phyloP scores from a whole-genome alignment of 345 rosid species.

The Capsella bursapastoris region DNA sequence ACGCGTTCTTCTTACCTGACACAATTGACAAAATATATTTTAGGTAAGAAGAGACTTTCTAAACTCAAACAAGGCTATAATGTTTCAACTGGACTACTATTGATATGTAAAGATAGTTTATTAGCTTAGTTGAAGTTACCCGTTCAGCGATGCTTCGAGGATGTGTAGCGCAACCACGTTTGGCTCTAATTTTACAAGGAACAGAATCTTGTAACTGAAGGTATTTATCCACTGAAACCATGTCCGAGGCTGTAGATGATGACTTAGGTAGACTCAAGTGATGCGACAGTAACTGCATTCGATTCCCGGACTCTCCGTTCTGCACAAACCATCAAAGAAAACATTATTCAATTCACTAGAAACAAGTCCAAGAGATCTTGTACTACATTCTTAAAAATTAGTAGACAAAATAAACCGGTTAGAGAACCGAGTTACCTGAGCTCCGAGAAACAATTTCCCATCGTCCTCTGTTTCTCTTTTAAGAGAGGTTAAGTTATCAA shows the following conservation, averaged over 20 bases:
- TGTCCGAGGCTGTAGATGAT: conserved; percentile 49
- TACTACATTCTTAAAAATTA: too few relatives aligned
- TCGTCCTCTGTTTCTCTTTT: conserved; percentile 56
- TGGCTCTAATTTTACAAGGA: conserved; percentile 94
- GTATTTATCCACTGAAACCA: conserved; percentile 69
- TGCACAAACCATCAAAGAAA: conserved; percentile 25
- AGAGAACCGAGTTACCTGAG: conserved; percentile 52
- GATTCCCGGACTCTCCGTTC: conserved; percentile 53
- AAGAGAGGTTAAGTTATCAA: conserved; percentile 51
- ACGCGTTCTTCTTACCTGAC: conserved; percentile 90
- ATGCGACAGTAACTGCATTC: conserved; percentile 56
- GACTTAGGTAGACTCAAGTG: conserved; percentile 78
- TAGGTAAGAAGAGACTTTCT: not conserved
- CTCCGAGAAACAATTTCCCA: conserved; percentile 45
- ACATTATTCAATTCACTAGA: not conserved
- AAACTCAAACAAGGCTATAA: not conserved
- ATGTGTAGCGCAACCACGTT: conserved; percentile 99
- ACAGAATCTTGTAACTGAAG: conserved; percentile 83
- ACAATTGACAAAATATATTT: not conserved
- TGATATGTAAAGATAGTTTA: not conserved
- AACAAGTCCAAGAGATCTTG: not conserved
- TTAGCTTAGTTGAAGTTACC: conserved; percentile 48
- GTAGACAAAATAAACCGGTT: conserved; percentile 19
- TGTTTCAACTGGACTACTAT: not conserved
- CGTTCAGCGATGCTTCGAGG: conserved; percentile 99